A percentile compares a stretch with the other conserved stretches of the same genome.
Evolutionary conservation across 371 early-diverging fungal genomes (phyloP).

Genomic region (Smittium culicis): DNA sequence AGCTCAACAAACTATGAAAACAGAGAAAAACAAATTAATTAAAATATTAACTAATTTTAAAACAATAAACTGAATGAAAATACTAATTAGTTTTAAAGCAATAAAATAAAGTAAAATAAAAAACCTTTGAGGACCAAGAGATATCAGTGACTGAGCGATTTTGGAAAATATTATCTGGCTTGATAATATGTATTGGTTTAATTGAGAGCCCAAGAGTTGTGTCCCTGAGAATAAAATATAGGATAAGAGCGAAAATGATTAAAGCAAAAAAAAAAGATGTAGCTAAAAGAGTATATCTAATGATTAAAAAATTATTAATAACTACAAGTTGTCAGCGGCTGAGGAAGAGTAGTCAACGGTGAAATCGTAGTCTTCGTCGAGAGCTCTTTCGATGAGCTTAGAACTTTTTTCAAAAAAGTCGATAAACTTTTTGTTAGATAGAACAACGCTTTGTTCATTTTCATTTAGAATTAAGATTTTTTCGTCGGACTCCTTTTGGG

Average conservation of each 20-base stretch:
- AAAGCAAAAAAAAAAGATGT: neutral
- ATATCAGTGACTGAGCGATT: constrained; percentile 68
- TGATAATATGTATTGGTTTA: neutral
- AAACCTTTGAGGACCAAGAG: constrained; percentile 68
- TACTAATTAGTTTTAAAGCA: too few species aligned
- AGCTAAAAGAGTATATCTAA: neutral
- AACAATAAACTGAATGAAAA: too few species aligned
- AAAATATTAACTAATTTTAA: neutral
- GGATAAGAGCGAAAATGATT: neutral
- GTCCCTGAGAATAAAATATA: neutral
- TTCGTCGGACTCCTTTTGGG: constrained; percentile 31
- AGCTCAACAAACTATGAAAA: constrained; percentile 65
- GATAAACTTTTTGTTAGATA: constrained; percentile 41
- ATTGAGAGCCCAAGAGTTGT: neutral
- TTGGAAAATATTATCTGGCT: neutral
- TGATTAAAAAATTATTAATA: too few species aligned
- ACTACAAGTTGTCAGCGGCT: neutral
- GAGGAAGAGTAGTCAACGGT: constrained; percentile 69
- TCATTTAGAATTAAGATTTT: constrained; percentile 48
- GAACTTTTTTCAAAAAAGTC: constrained; percentile 77
- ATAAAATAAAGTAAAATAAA: too few species aligned
- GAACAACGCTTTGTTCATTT: constrained; percentile 54
- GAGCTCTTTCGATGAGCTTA: constrained; percentile 76
- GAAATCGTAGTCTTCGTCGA: constrained; percentile 80
- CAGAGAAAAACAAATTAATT: neutral